Conservation (phyloP, 1,284 basidiomycete species). For the Microstroma glucosiphilum region DNA sequence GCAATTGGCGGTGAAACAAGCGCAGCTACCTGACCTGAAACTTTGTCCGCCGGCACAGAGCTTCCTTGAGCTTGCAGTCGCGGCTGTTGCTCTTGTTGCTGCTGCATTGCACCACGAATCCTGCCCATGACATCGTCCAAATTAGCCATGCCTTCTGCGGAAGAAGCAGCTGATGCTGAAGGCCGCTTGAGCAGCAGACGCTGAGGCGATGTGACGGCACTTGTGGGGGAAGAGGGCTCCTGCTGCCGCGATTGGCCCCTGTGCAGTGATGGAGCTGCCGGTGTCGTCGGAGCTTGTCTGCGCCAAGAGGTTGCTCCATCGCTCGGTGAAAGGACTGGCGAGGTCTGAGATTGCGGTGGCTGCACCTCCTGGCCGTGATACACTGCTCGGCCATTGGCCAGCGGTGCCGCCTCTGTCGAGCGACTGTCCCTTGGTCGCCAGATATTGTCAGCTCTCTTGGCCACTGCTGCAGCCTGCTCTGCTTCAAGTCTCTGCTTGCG, state of each 20-base stretch:
- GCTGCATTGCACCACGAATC: constrained; percentile 4
- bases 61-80: neutral
- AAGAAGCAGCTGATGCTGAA: neutral
- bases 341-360: neutral
- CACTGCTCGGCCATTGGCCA: neutral
- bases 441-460: neutral
- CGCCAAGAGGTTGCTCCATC: constrained; percentile 18
- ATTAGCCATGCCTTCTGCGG: constrained; percentile 10
- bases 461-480: neutral
- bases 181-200: neutral
- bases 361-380: neutral
- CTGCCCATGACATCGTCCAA: constrained; percentile 14
- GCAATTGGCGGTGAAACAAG: neutral
- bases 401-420: neutral
- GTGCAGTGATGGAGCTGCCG: neutral
- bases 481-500: neutral
- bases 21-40: neutral
- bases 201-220: too few species aligned
- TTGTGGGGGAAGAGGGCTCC: too few species aligned
- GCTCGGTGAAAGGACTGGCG: constrained; percentile 12
- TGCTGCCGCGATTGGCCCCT: too few species aligned
- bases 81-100: neutral
- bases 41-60: neutral
- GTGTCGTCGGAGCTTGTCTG: constrained; percentile 6
- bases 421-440: neutral